Percentiles rank a stretch among this genome's conserved stretches.
Conservation (phyloP, 345 rosid genomes). For the Xanthoceras sorbifolium region DNA sequence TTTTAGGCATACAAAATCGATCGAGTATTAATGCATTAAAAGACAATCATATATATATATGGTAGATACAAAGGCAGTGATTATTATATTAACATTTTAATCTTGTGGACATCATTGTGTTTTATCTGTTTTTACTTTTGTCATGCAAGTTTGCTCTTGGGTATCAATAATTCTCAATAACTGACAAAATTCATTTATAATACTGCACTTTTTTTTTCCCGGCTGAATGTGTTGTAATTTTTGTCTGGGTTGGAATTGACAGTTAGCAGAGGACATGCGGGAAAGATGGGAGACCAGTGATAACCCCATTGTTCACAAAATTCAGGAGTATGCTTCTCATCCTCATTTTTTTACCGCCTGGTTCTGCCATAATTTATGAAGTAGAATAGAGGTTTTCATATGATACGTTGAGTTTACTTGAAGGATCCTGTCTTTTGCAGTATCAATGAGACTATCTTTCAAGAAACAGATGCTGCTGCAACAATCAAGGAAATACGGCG, state of each 20-base stretch:
- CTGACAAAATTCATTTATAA: background rate
- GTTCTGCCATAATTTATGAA: background rate
- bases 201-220: background rate
- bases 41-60: background rate
- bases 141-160: background rate
- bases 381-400: background rate
- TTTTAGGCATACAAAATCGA: background rate
- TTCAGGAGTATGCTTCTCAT: slow-evolving; percentile 75
- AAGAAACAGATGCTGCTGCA: slow-evolving; percentile 90
- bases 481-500: slow-evolving; percentile 80
- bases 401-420: slow-evolving; percentile 7
- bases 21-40: background rate
- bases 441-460: slow-evolving; percentile 71
- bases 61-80: background rate
- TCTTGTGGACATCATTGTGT: background rate
- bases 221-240: slow-evolving; percentile 8
- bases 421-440: slow-evolving; percentile 47
- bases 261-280: slow-evolving; percentile 90
- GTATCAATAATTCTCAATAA: background rate
- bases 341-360: background rate
- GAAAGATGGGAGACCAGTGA: slow-evolving; percentile 99
- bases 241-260: slow-evolving; percentile 28
- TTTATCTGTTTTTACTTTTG: background rate
- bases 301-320: slow-evolving; percentile 87
- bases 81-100: background rate